Percentiles rank a stretch among this genome's conserved stretches.
phyloP scores from a whole-genome alignment of 768 basidiomycete genomes.

The Serpula lacrymans region DNA sequence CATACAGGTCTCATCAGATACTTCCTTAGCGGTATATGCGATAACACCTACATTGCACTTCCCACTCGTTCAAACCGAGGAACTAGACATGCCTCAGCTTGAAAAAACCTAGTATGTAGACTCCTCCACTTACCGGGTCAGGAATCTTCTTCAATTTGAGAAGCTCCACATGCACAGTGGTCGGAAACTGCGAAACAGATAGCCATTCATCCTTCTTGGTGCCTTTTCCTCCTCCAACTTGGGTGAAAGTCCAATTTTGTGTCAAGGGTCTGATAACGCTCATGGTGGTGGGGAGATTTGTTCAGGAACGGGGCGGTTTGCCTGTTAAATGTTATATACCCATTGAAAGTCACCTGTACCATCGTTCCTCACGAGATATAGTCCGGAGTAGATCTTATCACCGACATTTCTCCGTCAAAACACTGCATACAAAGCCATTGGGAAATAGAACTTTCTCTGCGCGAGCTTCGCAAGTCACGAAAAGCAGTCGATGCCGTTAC shows the following conservation, averaged over 20 bases:
- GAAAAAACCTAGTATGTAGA: neutral
- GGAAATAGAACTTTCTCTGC: no score
- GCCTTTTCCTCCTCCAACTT: constrained; percentile 57
- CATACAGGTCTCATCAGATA: neutral
- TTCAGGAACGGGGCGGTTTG: neutral
- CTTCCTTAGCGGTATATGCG: neutral
- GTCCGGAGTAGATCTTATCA: neutral
- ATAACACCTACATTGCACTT: constrained; percentile 73
- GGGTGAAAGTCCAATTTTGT: constrained; percentile 64
- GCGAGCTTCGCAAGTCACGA: no score
- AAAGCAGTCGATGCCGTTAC: no score
- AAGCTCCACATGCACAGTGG: constrained; percentile 85
- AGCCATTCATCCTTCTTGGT: constrained; percentile 68
- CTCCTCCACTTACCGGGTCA: constrained; percentile 67
- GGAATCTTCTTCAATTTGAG: constrained; percentile 69
- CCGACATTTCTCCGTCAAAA: constrained; percentile 16
- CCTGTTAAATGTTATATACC: constrained; percentile 10
- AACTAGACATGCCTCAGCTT: constrained; percentile 43
- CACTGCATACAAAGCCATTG: no score
- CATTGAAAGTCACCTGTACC: constrained; percentile 3
- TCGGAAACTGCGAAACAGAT: constrained; percentile 64
- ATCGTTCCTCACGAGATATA: neutral
- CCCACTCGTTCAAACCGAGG: constrained; percentile 79
- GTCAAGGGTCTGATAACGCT: constrained; percentile 27
- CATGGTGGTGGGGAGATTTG: constrained; percentile 12